Evolutionary conservation across 2,329 filamentous ascomycete genomes (phyloP).

Genomic region (Aspergillus amoenus): DNA sequence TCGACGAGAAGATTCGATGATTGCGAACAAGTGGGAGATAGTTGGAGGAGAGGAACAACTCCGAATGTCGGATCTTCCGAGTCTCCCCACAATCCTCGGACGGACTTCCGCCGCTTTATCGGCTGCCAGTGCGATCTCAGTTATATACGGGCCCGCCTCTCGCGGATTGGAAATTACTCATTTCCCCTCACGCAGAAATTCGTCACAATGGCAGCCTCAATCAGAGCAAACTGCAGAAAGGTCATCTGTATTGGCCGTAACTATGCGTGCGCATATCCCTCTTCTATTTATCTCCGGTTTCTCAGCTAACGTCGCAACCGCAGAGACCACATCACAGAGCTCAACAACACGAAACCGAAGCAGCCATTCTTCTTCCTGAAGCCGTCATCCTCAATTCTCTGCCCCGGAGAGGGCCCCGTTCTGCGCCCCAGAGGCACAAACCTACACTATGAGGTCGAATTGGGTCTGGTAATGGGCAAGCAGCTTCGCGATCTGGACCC

Average conservation of each 20-base stretch:
- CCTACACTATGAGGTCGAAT: conserved; percentile 92
- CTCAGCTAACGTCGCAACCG: conserved; percentile 5
- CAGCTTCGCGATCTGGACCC: conserved; percentile 71
- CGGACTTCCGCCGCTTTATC: conserved; percentile 21
- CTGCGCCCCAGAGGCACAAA: conserved; percentile 79
- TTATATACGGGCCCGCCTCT: conserved; percentile 1
- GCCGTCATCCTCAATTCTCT: conserved; percentile 80
- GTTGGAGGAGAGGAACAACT: conserved; percentile 4
- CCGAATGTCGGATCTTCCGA: conserved; percentile 24
- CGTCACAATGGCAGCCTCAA: conserved; percentile 39
- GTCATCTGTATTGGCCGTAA: conserved; percentile 93
- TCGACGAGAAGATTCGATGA: not conserved
- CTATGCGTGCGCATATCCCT: conserved; percentile 70
- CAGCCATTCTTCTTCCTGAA: conserved; percentile 99
- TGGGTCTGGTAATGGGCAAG: conserved; percentile 86
- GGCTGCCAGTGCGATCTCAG: conserved; percentile 4
- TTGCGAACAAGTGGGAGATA: not conserved
- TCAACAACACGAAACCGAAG: conserved; percentile 82
- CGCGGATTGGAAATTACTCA: not conserved
- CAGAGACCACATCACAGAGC: conserved; percentile 89
- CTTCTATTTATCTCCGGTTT: not conserved
- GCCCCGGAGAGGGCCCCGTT: conserved; percentile 74
- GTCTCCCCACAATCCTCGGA: conserved; percentile 26
- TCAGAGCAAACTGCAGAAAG: conserved; percentile 62
- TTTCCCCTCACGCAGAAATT: not conserved